Evolutionary conservation across 305 asterid species (phyloP).

Genomic region (Petunia hybrid): DNA sequence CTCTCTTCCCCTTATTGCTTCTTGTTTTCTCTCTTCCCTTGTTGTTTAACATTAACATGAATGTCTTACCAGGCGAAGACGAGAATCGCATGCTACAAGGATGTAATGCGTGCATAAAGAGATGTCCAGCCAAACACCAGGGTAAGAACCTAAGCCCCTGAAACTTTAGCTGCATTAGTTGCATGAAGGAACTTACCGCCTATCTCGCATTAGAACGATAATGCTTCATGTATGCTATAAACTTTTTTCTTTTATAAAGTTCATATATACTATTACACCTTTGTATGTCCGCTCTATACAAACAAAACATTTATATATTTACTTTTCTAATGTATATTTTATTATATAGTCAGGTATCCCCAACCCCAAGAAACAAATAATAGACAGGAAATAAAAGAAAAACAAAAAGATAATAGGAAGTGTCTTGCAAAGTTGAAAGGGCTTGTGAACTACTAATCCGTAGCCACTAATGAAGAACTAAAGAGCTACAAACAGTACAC

Average conservation of each 20-base stretch:
- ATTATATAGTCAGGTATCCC: neutral
- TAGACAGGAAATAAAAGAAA: neutral
- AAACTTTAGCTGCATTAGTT: neutral
- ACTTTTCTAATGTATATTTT: neutral
- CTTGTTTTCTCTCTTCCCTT: neutral
- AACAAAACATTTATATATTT: neutral
- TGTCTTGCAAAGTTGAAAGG: neutral
- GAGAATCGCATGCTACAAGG: neutral
- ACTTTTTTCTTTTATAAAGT: neutral
- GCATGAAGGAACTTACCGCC: neutral
- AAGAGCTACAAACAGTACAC: neutral
- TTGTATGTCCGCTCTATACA: neutral
- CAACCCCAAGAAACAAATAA: neutral
- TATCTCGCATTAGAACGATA: neutral
- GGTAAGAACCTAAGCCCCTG: neutral
- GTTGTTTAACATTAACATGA: neutral
- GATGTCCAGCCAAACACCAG: neutral
- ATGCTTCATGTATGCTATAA: neutral
- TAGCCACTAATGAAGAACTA: slow-evolving; percentile 29
- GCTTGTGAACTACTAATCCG: neutral
- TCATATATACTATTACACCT: neutral
- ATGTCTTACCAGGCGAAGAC: neutral
- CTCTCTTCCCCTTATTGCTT: neutral
- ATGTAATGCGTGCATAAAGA: neutral
- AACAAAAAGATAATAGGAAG: neutral